Evolutionary conservation across 2,329 filamentous ascomycete species (phyloP).

Genomic region (Septoria petroselini): DNA sequence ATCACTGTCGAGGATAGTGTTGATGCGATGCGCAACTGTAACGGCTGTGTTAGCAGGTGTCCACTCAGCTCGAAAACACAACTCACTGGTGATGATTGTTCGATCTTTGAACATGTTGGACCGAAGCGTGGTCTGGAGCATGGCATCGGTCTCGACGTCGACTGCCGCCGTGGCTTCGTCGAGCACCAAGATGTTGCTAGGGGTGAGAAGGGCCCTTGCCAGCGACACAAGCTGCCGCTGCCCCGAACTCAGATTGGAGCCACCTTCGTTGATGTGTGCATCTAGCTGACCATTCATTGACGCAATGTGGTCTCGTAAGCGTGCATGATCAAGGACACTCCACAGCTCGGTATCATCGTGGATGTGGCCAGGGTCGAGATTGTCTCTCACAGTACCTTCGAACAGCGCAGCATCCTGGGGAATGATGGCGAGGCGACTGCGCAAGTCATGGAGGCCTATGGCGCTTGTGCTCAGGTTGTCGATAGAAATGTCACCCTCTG

Average conservation of each 20-base stretch:
- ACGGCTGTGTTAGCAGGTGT: background rate
- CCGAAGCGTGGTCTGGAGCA: conserved; percentile 62
- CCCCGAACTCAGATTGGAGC: conserved; percentile 91
- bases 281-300: conserved; percentile 87
- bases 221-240: conserved; percentile 93
- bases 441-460: conserved; percentile 85
- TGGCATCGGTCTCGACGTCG: conserved; percentile 64
- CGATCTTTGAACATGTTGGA: conserved; percentile 75
- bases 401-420: conserved; percentile 97
- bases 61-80: background rate
- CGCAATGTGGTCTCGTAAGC: conserved; percentile 83
- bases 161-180: conserved; percentile 90
- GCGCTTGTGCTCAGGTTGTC: conserved; percentile 84
- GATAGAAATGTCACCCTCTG: conserved; percentile 78
- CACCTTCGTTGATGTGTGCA: conserved; percentile 88
- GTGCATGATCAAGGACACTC: conserved; percentile 81
- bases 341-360: conserved; percentile 97
- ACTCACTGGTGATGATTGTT: conserved; percentile 82
- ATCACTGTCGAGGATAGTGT: conserved; percentile 87
- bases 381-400: conserved; percentile 88
- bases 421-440: conserved; percentile 89
- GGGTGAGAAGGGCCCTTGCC: conserved; percentile 87
- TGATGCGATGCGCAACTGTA: conserved; percentile 83
- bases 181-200: conserved; percentile 93
- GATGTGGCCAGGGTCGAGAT: conserved; percentile 89